Evolutionary conservation across 345 rosid species (phyloP).

Genomic region (Citrus unshiu): DNA sequence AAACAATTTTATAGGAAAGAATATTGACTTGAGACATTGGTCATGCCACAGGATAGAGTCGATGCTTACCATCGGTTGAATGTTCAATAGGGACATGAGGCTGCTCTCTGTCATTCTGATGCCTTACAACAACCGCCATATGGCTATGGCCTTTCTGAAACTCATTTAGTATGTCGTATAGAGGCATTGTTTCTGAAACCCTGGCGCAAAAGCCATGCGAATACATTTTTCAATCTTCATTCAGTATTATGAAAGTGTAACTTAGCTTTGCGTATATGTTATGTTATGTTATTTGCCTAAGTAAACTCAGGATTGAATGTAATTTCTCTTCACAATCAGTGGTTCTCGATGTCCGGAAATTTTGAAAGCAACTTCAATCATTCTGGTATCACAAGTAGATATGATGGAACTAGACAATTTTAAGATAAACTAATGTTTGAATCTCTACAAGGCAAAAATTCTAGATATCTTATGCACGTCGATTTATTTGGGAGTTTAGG

Average conservation of each 20-base stretch:
- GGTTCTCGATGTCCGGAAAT: background rate
- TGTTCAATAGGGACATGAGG: constrained; percentile 3
- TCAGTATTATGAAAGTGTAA: background rate
- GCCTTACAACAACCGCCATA: constrained; percentile 57
- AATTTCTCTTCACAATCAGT: background rate
- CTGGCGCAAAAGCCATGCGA: constrained; percentile 18
- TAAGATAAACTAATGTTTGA: background rate
- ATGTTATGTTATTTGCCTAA: background rate
- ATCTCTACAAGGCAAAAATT: no score
- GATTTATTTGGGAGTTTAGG: background rate
- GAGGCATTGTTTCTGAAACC: constrained; percentile 50
- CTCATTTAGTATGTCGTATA: constrained; percentile 63
- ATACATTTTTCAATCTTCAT: background rate
- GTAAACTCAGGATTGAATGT: background rate
- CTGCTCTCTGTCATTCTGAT: constrained; percentile 21
- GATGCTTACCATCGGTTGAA: constrained; percentile 10
- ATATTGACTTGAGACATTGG: background rate
- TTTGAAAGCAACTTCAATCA: background rate
- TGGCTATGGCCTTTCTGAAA: constrained; percentile 77
- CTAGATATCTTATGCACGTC: background rate
- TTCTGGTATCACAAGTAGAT: background rate
- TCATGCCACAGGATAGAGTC: background rate
- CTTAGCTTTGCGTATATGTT: background rate
- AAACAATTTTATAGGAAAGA: background rate
- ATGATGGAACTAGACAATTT: background rate